Percentiles rank a stretch among this genome's conserved stretches.
These are phyloP conservation scores for Zopfia rhizophila DNA, from an alignment of 2,329 filamentous ascomycete species.

Conservation along the genomic window DNA sequence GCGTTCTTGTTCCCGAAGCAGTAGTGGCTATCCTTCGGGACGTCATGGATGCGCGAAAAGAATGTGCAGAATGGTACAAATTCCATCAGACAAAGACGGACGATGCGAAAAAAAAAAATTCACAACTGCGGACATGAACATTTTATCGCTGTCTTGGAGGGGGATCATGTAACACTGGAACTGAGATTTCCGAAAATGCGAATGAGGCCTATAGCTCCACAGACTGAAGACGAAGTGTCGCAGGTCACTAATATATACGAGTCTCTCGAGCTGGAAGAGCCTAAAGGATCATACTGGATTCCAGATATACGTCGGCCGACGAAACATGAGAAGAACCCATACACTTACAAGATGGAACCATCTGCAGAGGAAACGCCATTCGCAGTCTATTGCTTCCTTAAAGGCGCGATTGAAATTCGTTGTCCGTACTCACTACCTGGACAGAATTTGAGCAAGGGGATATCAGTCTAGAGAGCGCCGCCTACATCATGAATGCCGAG, in stretches of 20 bases:
- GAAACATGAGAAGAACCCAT: constrained; percentile 7
- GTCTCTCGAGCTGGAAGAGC: neutral
- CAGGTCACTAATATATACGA: neutral
- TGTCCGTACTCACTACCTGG: constrained; percentile 43
- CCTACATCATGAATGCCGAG: constrained; percentile 45
- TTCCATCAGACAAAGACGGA: constrained; percentile 13
- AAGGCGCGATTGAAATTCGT: constrained; percentile 42
- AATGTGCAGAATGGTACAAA: constrained; percentile 22
- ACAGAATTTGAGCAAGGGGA: constrained; percentile 38
- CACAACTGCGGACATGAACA: constrained; percentile 21
- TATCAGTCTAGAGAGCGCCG: constrained; percentile 45
- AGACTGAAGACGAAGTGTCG: too few relatives aligned
- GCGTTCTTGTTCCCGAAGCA: constrained; percentile 8
- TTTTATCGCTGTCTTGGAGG: constrained; percentile 15
- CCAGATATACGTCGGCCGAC: too few relatives aligned
- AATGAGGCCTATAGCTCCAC: too few relatives aligned
- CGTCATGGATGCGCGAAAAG: constrained; percentile 23
- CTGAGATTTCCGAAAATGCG: too few relatives aligned
- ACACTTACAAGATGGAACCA: constrained; percentile 16
- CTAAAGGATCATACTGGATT: too few relatives aligned
- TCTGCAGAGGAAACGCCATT: constrained; percentile 24
- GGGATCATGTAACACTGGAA: neutral
- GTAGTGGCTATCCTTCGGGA: constrained; percentile 21
- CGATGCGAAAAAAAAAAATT: neutral
- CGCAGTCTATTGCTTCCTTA: constrained; percentile 38